Percentiles rank a stretch among this genome's conserved stretches.
phyloP scores from a whole-genome alignment of 2,329 filamentous ascomycete species.

The Phaeosphaeriaceae sp. region DNA sequence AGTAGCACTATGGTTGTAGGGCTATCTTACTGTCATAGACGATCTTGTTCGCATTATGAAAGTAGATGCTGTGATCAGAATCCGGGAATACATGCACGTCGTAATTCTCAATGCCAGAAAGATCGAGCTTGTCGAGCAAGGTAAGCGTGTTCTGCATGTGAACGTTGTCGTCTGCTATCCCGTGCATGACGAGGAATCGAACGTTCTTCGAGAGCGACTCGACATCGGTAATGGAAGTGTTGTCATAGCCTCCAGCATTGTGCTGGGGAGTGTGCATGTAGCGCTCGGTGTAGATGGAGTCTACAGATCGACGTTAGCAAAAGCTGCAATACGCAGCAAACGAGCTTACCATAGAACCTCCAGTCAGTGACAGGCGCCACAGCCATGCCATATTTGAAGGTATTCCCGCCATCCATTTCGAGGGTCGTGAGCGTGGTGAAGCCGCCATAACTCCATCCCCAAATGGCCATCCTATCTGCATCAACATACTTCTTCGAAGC shows the following conservation, averaged over 20 bases:
- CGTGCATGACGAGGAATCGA: constrained; percentile 94
- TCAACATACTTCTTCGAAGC: constrained; percentile 85
- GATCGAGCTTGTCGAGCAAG: constrained; percentile 84
- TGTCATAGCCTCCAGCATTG: constrained; percentile 79
- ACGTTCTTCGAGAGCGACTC: constrained; percentile 77
- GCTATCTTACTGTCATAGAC: constrained; percentile 88
- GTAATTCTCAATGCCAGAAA: constrained; percentile 86
- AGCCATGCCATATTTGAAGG: constrained; percentile 96
- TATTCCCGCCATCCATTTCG: constrained; percentile 86
- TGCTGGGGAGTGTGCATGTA: constrained; percentile 96
- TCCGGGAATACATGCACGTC: constrained; percentile 97
- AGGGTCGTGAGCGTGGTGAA: constrained; percentile 96
- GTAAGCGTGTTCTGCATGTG: constrained; percentile 94
- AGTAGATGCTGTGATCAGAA: constrained; percentile 92
- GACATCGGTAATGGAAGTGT: constrained; percentile 76
- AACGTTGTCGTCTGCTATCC: constrained; percentile 95
- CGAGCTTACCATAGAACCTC: constrained; percentile 76
- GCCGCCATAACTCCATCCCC: constrained; percentile 98
- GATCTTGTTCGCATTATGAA: constrained; percentile 89
- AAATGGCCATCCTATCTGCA: constrained; percentile 82
- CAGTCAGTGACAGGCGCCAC: constrained; percentile 99
- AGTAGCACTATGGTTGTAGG: not conserved
- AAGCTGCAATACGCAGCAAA: not conserved
- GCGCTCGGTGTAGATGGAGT: constrained; percentile 91
- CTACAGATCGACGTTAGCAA: constrained; percentile 46